Conservation (phyloP, 306 rosid species). For the Ziziphus jujuba region DNA sequence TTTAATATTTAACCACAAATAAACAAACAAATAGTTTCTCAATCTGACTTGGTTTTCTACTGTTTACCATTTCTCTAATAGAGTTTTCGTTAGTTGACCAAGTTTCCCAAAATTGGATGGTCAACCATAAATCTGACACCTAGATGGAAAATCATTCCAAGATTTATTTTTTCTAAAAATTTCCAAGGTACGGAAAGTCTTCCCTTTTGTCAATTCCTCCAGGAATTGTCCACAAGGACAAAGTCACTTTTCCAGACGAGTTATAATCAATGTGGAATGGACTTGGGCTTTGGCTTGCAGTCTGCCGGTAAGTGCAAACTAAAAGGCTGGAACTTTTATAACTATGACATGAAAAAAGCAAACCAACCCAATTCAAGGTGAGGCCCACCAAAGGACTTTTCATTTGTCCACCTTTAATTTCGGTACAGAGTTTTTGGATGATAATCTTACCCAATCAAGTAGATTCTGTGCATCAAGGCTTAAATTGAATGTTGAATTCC, state of each 20-base stretch:
- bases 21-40: too few relatives aligned
- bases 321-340: background rate
- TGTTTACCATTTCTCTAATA: too few relatives aligned
- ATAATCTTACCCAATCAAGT: slow-evolving; percentile 53
- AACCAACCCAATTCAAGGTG: background rate
- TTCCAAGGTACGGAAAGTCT: background rate
- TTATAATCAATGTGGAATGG: background rate
- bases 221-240: background rate
- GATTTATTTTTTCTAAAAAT: background rate
- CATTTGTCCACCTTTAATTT: too few relatives aligned
- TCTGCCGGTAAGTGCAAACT: background rate
- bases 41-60: too few relatives aligned
- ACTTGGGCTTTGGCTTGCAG: background rate
- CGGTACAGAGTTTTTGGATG: background rate
- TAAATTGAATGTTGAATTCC: slow-evolving; percentile 46
- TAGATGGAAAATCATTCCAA: background rate
- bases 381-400: slow-evolving; percentile 1
- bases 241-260: background rate
- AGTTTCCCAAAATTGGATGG: background rate
- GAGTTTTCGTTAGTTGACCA: background rate
- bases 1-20: too few relatives aligned
- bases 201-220: background rate
- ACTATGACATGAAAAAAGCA: background rate
- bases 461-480: slow-evolving; percentile 38
- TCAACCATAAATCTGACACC: background rate